A percentile compares a stretch with the other conserved stretches of the same genome.
Evolutionary conservation across 768 basidiomycete species (phyloP).

Genomic region (Phallus indusiatus): DNA sequence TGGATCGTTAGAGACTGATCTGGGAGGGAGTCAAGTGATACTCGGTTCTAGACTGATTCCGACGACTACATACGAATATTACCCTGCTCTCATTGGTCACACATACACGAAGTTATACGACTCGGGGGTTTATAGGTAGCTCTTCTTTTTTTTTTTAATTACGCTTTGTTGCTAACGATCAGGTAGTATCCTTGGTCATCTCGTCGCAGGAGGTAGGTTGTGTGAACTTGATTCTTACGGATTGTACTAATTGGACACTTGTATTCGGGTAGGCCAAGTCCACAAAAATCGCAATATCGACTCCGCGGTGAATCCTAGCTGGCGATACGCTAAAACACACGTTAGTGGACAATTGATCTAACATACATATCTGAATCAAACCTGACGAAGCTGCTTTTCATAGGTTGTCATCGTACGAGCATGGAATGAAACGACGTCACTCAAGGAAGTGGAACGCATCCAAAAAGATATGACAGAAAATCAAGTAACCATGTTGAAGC

Average conservation of each 20-base stretch:
- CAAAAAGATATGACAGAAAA: constrained; percentile 17
- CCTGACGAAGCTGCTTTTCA: not conserved
- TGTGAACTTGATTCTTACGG: not conserved
- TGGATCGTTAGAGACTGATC: not conserved
- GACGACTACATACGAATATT: not conserved
- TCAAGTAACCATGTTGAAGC: not conserved
- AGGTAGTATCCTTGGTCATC: constrained; percentile 3
- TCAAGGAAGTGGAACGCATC: constrained; percentile 12
- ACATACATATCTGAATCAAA: no score
- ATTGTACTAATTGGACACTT: not conserved
- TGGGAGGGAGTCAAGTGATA: not conserved
- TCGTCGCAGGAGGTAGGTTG: constrained; percentile 10
- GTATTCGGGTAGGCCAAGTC: constrained; percentile 20
- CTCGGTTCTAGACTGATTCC: constrained; percentile 10
- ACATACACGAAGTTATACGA: not conserved
- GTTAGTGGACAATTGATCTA: constrained; percentile 18
- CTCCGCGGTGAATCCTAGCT: constrained; percentile 26
- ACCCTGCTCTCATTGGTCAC: not conserved
- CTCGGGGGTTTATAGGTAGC: not conserved
- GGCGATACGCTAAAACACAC: constrained; percentile 30
- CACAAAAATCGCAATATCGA: constrained; percentile 24
- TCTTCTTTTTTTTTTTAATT: not conserved
- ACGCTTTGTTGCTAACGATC: not conserved
- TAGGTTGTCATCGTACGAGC: not conserved
- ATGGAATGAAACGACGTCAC: constrained; percentile 1